Percentiles rank a stretch among this genome's conserved stretches.
These are phyloP conservation scores for Naegleria fowleri DNA, from an alignment of 208 protist species.

Conservation along the genomic window DNA sequence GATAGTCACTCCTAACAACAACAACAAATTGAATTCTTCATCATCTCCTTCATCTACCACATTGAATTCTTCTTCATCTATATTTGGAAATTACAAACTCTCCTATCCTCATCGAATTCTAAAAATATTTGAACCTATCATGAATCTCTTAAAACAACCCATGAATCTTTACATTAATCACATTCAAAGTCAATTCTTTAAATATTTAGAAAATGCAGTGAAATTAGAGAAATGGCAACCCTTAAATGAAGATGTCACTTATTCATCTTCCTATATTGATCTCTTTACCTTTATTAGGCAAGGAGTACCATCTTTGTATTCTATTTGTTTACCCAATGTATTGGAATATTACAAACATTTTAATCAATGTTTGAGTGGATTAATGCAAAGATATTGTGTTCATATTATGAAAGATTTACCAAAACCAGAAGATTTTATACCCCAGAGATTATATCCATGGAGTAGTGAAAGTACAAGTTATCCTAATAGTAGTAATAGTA, in stretches of 20 bases:
- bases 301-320: not conserved
- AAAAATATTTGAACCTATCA: not conserved
- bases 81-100: not conserved
- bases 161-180: not conserved
- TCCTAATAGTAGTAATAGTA: too few relatives aligned
- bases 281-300: not conserved
- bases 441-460: not conserved
- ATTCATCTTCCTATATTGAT: not conserved
- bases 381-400: not conserved
- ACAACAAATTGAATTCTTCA: too few relatives aligned
- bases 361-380: not conserved
- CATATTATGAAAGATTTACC: not conserved
- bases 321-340: not conserved
- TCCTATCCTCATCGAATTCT: not conserved
- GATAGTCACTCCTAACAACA: too few relatives aligned
- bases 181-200: not conserved
- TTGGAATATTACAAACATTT: not conserved
- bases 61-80: too few relatives aligned
- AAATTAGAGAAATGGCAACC: slow-evolving; percentile 2
- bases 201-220: not conserved
- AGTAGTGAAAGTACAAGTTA: too few relatives aligned
- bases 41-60: too few relatives aligned
- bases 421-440: not conserved
- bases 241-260: not conserved
- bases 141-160: not conserved